These are phyloP conservation scores for Globisporangium echinulatum DNA, from an alignment of 352 stramenopile species.

Conservation along the genomic window DNA sequence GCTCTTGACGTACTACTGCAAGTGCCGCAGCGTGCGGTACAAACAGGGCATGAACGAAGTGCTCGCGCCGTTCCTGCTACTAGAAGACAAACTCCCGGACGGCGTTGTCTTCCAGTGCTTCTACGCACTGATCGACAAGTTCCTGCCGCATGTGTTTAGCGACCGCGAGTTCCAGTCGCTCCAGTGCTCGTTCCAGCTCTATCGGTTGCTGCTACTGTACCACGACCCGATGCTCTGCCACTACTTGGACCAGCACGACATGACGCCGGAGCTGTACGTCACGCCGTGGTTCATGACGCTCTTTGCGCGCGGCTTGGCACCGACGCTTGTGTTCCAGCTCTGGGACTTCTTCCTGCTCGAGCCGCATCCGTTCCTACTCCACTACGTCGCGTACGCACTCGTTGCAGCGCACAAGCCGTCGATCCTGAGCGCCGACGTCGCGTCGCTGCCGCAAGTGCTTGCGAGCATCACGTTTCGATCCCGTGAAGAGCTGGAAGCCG, in stretches of 20 bases:
- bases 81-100: conserved; percentile 49
- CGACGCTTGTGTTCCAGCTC: conserved; percentile 70
- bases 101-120: conserved; percentile 83
- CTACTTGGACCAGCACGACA: conserved; percentile 86
- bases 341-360: conserved; percentile 92
- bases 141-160: conserved; percentile 83
- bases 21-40: conserved; percentile 84
- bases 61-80: conserved; percentile 86
- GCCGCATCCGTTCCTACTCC: conserved; percentile 82
- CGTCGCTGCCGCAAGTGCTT: conserved; percentile 78
- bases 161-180: conserved; percentile 88
- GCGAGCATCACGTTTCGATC: conserved; percentile 63
- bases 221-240: conserved; percentile 87
- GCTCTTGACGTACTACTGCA: conserved; percentile 92
- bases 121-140: conserved; percentile 86
- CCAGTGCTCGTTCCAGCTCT: conserved; percentile 91
- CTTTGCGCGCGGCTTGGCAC: conserved; percentile 78
- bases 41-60: conserved; percentile 95
- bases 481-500: conserved; percentile 43
- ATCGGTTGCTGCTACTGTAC: conserved; percentile 88
- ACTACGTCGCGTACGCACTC: conserved; percentile 87
- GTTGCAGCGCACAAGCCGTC: conserved; percentile 45
- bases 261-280: conserved; percentile 91
- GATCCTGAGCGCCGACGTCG: conserved; percentile 62
- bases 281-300: conserved; percentile 94